phyloP scores from a whole-genome alignment of 345 rosid species.

The Bruguiera parviflora region DNA sequence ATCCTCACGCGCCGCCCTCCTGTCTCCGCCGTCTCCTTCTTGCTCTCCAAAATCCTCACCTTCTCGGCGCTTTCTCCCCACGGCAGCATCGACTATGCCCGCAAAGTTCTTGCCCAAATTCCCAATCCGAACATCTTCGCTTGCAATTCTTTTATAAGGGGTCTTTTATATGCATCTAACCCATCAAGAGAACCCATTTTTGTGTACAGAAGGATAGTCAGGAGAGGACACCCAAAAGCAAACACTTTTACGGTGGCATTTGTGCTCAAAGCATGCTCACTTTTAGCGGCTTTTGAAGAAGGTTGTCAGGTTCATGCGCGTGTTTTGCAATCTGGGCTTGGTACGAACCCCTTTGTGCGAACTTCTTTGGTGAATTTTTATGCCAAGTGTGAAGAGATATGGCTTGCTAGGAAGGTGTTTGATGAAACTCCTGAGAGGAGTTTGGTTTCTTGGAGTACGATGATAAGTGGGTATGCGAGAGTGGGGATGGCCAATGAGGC shows the following conservation, averaged over 20 bases:
- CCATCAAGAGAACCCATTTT: constrained; percentile 12
- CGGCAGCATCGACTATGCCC: constrained; percentile 16
- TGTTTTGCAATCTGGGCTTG: constrained; percentile 16
- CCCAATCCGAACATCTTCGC: constrained; percentile 11
- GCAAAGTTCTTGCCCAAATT: constrained; percentile 7
- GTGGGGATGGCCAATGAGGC: constrained; percentile 24
- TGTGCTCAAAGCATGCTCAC: constrained; percentile 17
- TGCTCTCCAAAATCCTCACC: constrained; percentile 21
- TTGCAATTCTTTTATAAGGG: constrained; percentile 19
- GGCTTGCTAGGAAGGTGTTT: constrained; percentile 14
- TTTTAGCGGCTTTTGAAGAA: constrained; percentile 10
- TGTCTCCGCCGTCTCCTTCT: constrained; percentile 3
- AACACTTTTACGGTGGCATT: constrained; percentile 20
- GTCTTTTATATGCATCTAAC: neutral
- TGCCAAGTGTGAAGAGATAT: constrained; percentile 12
- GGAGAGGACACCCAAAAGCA: constrained; percentile 9
- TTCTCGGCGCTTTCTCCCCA: constrained; percentile 17
- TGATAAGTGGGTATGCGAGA: constrained; percentile 21
- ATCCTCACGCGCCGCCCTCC: constrained; percentile 10
- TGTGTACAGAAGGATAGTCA: constrained; percentile 6
- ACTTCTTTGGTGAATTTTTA: constrained; percentile 14
- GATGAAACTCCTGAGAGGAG: constrained; percentile 22
- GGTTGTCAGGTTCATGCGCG: constrained; percentile 11
- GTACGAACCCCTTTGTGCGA: constrained; percentile 7
- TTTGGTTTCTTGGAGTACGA: constrained; percentile 20